Base-by-base conservation (phyloP, 768 basidiomycete species). In the Rubroboletus satanas region DNA sequence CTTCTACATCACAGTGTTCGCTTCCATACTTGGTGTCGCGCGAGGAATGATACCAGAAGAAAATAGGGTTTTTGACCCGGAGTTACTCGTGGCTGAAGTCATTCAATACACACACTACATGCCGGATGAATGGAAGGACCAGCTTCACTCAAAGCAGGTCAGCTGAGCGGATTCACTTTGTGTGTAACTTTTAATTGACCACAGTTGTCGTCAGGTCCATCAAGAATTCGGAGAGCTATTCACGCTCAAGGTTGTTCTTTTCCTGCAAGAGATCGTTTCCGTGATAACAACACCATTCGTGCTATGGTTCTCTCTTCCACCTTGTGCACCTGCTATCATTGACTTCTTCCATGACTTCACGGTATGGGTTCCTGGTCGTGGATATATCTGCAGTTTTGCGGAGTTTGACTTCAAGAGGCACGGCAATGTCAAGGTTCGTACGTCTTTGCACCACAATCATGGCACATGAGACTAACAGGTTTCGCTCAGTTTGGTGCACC, bases 321-420 rank as follows among this genome's bases (percentile, higher is more conserved):
- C 75, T 2, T 97, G 93, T 67, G 90, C 96, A 1, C 88, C 90
- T 9, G 87, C 87, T 0, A 89, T 98, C 61, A 82, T 99, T 57
- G 97, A 99, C 68, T 98, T 99, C 68, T 98, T 99, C 82, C 84
- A 96, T 32, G 96, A 98, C 71, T 99, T 98, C 67, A 89, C 93
- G 0, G 88, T 99, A 1, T 96, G 98, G 70, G 88, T 99, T 21
- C 95, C 98, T 56, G 93, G 95, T 0, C 80, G 97, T 2, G 97
- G 97, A 5, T 96, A 97, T 64, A 90, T 99, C 18, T 98, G 97
- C 67, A 94, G 91, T 52, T 99, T 98, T 71, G 97, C 97, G 4
- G 95, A 96, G 56, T 99, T 99, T 68, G 95, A 98, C 69, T 98
- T 99, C 70, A 87, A 93, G 74, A 75, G 93, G 52, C 93, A 97